Base-by-base conservation (phyloP, 164 flowering plant genomes). In the Tetrastigma voinierianum region DNA sequence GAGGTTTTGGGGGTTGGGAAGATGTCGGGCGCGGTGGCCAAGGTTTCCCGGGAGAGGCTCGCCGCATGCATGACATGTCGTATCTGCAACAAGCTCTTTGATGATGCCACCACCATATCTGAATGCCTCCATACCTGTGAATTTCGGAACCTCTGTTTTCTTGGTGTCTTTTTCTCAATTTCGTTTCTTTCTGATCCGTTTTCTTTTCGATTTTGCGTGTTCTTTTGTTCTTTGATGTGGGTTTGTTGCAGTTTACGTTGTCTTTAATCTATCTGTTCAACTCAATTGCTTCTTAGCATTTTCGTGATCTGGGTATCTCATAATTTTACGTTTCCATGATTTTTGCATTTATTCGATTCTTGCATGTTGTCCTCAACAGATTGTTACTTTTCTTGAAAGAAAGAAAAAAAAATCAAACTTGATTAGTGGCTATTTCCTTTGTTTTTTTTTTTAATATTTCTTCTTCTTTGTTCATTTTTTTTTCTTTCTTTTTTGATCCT, bases 101-200 rank as follows among this genome's bases (percentile, higher is more conserved):
- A n/a, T 11, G 76, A 80, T 1, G 82, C 86, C 21, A 80, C 84
- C 13, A 83, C 82, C 25, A 80, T 83, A 5, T 72, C 78, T 40
- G 81, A 80, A 58, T 83, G 86, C 64, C 80, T 83, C 32, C 84
- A 80, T 53, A 74, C 80, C 6, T 83, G 86, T 83, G 9, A 78
- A 73, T 64, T 49, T 51, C 18, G 56, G 45, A 15, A 5, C 32
- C 10, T 43, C 67, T 48, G 32, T 17, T 10, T 65, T 59, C 45
- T 23, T 32, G 6, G 4, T 2, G 13, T 17, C n/a, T 52, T 25
- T 11, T 49, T 32, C 46, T 62, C 44, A 1, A 47, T 20, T 48
- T 53, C 14, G 11, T 20, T n/a, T 51, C 8, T 23, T 10, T 63
- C 1, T 25, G 3, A 53, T 51, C 40, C 20, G 1, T 32, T 44